Evolutionary conservation across 495 filamentous ascomycete genomes (phyloP).

Genomic region (Entonaema liquescens): DNA sequence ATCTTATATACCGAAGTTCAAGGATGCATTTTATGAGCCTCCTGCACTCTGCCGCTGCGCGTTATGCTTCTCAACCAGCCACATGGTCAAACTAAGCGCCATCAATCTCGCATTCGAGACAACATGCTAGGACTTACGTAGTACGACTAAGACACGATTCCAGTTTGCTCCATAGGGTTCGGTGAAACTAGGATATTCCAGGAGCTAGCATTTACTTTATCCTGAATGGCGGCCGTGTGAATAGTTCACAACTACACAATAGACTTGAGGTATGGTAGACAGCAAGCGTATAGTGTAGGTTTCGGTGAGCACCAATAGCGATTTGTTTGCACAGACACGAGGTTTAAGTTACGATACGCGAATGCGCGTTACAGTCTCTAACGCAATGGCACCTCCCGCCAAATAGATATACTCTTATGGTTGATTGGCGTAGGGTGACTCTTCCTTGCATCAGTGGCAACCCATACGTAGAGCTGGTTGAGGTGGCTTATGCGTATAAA

Average conservation of each 20-base stretch:
- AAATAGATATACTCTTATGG: not conserved
- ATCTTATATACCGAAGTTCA: not conserved
- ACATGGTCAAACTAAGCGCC: slow-evolving; percentile 1
- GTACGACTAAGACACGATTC: not conserved
- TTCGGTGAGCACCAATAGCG: too few relatives aligned
- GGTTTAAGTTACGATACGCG: not conserved
- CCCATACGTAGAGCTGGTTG: too few relatives aligned
- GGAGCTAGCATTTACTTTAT: not conserved
- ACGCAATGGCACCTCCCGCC: not conserved
- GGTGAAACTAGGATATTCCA: not conserved
- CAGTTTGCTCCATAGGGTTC: not conserved
- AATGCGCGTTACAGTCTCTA: not conserved
- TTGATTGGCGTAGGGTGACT: not conserved
- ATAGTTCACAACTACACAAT: not conserved
- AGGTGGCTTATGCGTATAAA: not conserved
- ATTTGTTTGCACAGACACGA: not conserved
- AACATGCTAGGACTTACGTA: not conserved
- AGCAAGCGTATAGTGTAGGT: not conserved
- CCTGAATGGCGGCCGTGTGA: not conserved
- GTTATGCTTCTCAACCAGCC: not conserved
- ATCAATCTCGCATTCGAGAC: not conserved
- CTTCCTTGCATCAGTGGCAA: not conserved
- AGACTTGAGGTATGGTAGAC: not conserved
- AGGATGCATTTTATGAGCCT: not conserved
- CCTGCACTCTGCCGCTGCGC: not conserved